These are phyloP conservation scores for Trametopsis cervina DNA, from an alignment of 768 basidiomycete species.

Conservation along the genomic window DNA sequence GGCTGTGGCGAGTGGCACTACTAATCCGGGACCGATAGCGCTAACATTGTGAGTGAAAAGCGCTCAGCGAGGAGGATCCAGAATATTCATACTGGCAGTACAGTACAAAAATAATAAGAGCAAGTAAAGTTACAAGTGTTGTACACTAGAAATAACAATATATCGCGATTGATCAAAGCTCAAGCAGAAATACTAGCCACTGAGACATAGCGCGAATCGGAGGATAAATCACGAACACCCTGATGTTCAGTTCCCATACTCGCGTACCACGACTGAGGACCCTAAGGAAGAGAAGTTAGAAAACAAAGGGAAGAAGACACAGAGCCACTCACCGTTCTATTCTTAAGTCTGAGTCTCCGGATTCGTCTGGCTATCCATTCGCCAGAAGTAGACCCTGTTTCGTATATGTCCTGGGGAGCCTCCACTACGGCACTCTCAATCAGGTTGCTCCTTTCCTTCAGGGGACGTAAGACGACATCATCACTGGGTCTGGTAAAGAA, in stretches of 20 bases:
- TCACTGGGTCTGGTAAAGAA: conserved; percentile 31
- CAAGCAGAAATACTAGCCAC: too few species aligned
- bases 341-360: conserved; percentile 20
- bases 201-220: too few species aligned
- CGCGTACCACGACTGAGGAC: conserved; percentile 21
- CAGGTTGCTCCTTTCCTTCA: conserved; percentile 19
- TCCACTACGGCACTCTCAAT: conserved; percentile 17
- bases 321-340: conserved; percentile 17
- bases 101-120: too few species aligned
- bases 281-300: conserved; percentile 9
- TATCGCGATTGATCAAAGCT: too few species aligned
- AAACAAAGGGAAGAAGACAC: background rate
- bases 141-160: too few species aligned
- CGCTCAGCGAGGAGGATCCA: background rate
- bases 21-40: background rate
- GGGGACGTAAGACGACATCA: conserved; percentile 22
- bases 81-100: too few species aligned
- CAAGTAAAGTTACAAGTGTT: too few species aligned
- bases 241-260: conserved; percentile 24
- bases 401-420: conserved; percentile 15
- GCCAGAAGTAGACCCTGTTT: conserved; percentile 18
- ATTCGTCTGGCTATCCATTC: conserved; percentile 22
- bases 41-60: background rate
- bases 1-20: background rate
- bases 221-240: conserved; percentile 1